Conservation (phyloP, 2,329 filamentous ascomycete genomes). For the Cladophialophora chaetospira region DNA sequence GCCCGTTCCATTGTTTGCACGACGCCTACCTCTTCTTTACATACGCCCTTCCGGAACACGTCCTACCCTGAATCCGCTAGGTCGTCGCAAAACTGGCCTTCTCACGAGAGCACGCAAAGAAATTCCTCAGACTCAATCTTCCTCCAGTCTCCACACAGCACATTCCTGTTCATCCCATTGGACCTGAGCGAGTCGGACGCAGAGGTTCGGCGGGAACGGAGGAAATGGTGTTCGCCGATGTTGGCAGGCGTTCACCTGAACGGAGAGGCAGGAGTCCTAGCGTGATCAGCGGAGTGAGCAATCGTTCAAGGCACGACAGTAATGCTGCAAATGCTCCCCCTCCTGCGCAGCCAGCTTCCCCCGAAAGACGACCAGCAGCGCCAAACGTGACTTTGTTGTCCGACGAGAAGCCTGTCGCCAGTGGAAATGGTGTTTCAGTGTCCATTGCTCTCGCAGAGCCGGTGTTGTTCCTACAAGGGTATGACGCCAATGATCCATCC, state of each 20-base stretch:
- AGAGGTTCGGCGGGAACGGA: slow-evolving; percentile 36
- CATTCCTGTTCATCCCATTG: slow-evolving; percentile 34
- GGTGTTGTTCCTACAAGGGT: slow-evolving; percentile 52
- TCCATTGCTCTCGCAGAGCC: slow-evolving; percentile 52
- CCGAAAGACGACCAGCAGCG: slow-evolving; percentile 31
- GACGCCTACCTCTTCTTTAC: too few species aligned
- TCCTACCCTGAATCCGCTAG: background rate
- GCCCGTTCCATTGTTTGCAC: too few species aligned
- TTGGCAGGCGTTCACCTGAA: slow-evolving; percentile 27
- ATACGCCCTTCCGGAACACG: background rate
- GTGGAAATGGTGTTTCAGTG: slow-evolving; percentile 52
- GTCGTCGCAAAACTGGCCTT: slow-evolving; percentile 44
- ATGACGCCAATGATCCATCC: slow-evolving; percentile 53
- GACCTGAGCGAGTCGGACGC: slow-evolving; percentile 42
- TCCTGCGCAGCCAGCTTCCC: slow-evolving; percentile 19
- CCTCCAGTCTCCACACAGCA: slow-evolving; percentile 35
- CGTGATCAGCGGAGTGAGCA: slow-evolving; percentile 32
- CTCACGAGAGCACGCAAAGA: slow-evolving; percentile 51
- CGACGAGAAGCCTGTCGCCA: slow-evolving; percentile 51
- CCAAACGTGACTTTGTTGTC: slow-evolving; percentile 40
- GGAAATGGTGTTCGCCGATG: slow-evolving; percentile 36
- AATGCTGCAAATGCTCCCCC: slow-evolving; percentile 30
- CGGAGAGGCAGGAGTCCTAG: slow-evolving; percentile 30
- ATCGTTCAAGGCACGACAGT: slow-evolving; percentile 34
- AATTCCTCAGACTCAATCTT: slow-evolving; percentile 46